A percentile compares a stretch with the other conserved stretches of the same genome.
phyloP scores from a whole-genome alignment of 164 flowering plant genomes.

The Platanus orientalis region DNA sequence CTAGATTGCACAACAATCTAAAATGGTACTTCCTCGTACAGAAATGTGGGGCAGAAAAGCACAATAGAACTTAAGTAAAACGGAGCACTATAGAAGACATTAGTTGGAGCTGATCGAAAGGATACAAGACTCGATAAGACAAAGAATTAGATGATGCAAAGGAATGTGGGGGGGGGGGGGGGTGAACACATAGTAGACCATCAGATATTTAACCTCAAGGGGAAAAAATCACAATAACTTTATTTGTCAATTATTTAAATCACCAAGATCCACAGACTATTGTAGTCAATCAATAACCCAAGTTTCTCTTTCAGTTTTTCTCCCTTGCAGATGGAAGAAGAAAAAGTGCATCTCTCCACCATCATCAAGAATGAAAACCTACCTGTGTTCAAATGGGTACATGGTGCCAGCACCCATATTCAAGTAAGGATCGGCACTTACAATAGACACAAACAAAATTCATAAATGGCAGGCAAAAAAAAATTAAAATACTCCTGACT shows the following conservation, averaged over 20 bases:
- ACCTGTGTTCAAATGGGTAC: conserved; percentile 99
- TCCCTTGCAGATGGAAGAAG: not conserved
- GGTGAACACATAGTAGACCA: not conserved
- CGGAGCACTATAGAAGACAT: too few species aligned
- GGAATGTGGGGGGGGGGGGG: too few species aligned
- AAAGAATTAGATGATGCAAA: too few species aligned
- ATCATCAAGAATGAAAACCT: conserved; percentile 96
- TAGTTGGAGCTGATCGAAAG: too few species aligned
- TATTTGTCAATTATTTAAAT: not conserved
- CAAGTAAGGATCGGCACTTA: conserved; percentile 82
- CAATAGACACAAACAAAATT: not conserved
- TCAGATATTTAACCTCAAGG: not conserved
- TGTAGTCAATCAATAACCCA: not conserved
- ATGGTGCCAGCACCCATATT: conserved; percentile 98
- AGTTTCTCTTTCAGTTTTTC: not conserved
- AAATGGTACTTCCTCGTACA: too few species aligned
- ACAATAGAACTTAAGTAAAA: too few species aligned
- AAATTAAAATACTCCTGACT: not conserved
- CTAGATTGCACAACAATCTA: too few species aligned
- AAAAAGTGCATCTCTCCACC: conserved; percentile 80
- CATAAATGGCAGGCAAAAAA: not conserved
- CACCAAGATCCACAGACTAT: not conserved
- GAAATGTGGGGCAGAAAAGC: too few species aligned
- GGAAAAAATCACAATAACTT: not conserved
- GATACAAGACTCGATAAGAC: too few species aligned